Percentiles rank a stretch among this genome's conserved stretches.
phyloP scores from a whole-genome alignment of 441 rosid species.

The Manihot esculenta region DNA sequence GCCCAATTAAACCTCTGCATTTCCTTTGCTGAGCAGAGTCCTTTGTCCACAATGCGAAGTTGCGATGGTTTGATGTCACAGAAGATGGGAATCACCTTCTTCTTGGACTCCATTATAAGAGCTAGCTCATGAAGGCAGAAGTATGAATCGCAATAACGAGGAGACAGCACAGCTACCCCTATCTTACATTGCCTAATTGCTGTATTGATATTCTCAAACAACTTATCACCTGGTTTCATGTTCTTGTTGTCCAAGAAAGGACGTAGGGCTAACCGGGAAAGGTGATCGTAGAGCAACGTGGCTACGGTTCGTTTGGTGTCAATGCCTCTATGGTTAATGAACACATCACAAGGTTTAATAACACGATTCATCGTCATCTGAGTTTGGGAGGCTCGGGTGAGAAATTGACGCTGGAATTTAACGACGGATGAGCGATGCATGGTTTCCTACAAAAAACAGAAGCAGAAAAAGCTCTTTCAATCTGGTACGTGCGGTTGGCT shows the following conservation, averaged over 20 bases:
- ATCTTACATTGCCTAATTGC: constrained; percentile 57
- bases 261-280: constrained; percentile 36
- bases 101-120: constrained; percentile 61
- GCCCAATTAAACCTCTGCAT: constrained; percentile 57
- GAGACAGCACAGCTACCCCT: constrained; percentile 65
- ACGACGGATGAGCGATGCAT: constrained; percentile 21
- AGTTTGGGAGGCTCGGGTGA: background rate
- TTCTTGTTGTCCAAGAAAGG: constrained; percentile 74
- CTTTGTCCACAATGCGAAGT: constrained; percentile 42
- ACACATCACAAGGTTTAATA: constrained; percentile 46
- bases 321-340: constrained; percentile 74
- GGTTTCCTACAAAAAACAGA: background rate
- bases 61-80: constrained; percentile 73
- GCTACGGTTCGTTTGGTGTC: constrained; percentile 70
- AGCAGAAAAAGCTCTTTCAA: background rate
- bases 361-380: constrained; percentile 7
- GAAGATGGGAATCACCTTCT: constrained; percentile 72
- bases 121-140: constrained; percentile 78
- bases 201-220: constrained; percentile 48
- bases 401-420: constrained; percentile 16
- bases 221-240: constrained; percentile 77
- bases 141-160: constrained; percentile 58
- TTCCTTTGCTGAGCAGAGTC: constrained; percentile 35
- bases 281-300: constrained; percentile 61
- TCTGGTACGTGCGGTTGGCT: background rate